Evolutionary conservation across 2,329 filamentous ascomycete genomes (phyloP), one percentile per base, ranked within the genome.

Genomic region (Macrophomina tecta): DNA sequence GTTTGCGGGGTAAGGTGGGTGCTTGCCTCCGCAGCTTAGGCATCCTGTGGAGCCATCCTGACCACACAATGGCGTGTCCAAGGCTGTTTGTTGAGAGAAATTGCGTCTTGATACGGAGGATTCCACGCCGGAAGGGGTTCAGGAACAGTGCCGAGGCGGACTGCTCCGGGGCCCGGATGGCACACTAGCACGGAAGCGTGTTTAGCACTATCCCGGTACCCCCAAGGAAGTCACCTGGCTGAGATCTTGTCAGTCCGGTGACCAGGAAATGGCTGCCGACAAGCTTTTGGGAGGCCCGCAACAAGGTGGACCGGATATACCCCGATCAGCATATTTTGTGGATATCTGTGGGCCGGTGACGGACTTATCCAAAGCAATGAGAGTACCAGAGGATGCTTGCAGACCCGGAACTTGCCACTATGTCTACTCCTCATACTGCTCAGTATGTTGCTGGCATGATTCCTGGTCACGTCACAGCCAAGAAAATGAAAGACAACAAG

Each of bases 21-120:
- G 46, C 46, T 18, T 49, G 14, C 23, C 46, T 49, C 46, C 46
- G 46, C 46, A 49, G 46, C 46, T 49, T 49, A 49, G 46, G 46
- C 46, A 16, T n/a, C 46, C 46, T 28, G 46, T 49, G 46, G 46
- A 49, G 46, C 46, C 46, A 49, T 30, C 46, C 46, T 49, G 46
- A 23, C n/a, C 46, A 16, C 11, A 49, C 46, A 11, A 18, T 49
- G 46, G 46, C 46, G 46, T 49, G 46, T 49, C 18, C 6, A 18
- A 18, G 11, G 14, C 23, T 18, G 23, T 49, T 18, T 23, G 46
- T 49, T 49, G 46, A 49, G 14, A 23, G 8, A 14, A 2, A 2
- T 3, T 14, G 38, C 7, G 38, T 40, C 38, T 14, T 28, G 11
- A 18, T 11, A 49, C 46, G 46, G 46, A 28, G 46, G 5, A 9